A percentile compares a stretch with the other conserved stretches of the same genome.
These are phyloP conservation scores for Piromyces sp. DNA, from an alignment of 192 early-diverging fungal species.

Conservation along the genomic window DNA sequence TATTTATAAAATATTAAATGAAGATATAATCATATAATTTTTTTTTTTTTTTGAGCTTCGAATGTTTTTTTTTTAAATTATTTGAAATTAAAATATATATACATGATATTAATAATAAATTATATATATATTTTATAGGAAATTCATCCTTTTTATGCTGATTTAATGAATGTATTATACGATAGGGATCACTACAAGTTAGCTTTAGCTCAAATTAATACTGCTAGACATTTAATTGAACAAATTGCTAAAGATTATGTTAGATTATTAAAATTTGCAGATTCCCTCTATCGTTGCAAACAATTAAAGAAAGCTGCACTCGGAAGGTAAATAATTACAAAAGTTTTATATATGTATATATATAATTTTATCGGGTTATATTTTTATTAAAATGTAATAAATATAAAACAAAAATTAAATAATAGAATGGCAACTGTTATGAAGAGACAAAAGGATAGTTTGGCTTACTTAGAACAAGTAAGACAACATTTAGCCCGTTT, in stretches of 20 bases:
- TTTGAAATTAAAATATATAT: too few species aligned
- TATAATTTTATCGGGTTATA: too few species aligned
- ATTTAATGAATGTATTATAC: slow-evolving; percentile 99
- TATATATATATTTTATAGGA: slow-evolving; percentile 29
- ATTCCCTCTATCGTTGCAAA: slow-evolving; percentile 97
- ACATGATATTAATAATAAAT: not conserved
- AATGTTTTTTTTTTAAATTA: too few species aligned
- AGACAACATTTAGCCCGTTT: slow-evolving; percentile 96
- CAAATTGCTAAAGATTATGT: slow-evolving; percentile 96
- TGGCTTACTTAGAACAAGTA: slow-evolving; percentile 96
- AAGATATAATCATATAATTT: too few species aligned
- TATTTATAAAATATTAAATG: too few species aligned
- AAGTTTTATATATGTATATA: too few species aligned
- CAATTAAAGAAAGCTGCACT: slow-evolving; percentile 95
- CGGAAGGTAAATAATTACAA: slow-evolving; percentile 50
- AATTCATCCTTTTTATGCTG: slow-evolving; percentile 99
- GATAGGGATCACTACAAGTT: slow-evolving; percentile 99
- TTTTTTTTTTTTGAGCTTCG: too few species aligned
- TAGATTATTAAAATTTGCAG: slow-evolving; percentile 94
- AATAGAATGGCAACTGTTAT: slow-evolving; percentile 98
- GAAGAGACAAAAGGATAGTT: slow-evolving; percentile 93
- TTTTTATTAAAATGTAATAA: too few species aligned
- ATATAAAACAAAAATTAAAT: too few species aligned
- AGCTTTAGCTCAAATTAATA: slow-evolving; percentile 94
- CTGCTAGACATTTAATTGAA: slow-evolving; percentile 89